Evolutionary conservation across 2,329 filamentous ascomycete species (phyloP), one percentile per base, ranked within the genome.

Genomic region (Lasiodiplodia hormozganensis): DNA sequence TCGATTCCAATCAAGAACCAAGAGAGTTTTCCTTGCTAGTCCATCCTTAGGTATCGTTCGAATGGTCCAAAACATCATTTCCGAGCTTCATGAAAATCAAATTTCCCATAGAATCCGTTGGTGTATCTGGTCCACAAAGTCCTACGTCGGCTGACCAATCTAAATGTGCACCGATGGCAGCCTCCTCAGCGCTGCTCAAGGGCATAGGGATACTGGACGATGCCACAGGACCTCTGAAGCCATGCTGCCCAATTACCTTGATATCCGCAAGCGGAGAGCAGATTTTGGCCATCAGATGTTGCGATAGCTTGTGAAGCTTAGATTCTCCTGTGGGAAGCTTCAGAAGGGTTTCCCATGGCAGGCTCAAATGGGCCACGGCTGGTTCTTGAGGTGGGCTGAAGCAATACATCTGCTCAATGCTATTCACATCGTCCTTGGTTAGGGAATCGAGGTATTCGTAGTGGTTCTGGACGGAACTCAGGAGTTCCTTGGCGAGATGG

Each of bases 281-380:
- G 8, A 72, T 65, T n/a, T 69, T 53, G 4, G 54, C 54, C 25
- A 73, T 69, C 14, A 74, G 68, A 10, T 70, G 54, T 2, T 70
- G 68, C 5, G 72, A 69, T 16, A 70, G 65, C 34, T 40, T 28
- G 16, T 72, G 70, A 12, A 73, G 69, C 8, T 60, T 52, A 1
- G 71, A 70, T 2, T 68, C 49, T 18, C 71, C 71, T 7, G 28
- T 34, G 1, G 69, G 43, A 1, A 70, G 54, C 18, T 31, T 65
- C 67, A 73, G 70, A 16, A 74, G 68, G 28, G 68, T 53, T 14
- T 73, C 68, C 23, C 68, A 31, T 5, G 56, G 43, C 8, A 69
- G 18, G 10, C 66, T 51, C 36, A 67, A 57, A 23, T 34, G 25
- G n/a, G 14, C 40, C 10, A 54, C 62, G 4, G 38, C 38, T 1